Evolutionary conservation across 2,329 filamentous ascomycete genomes (phyloP), one percentile per base, ranked within the genome.

Genomic region (Beauveria rudraprayagi): DNA sequence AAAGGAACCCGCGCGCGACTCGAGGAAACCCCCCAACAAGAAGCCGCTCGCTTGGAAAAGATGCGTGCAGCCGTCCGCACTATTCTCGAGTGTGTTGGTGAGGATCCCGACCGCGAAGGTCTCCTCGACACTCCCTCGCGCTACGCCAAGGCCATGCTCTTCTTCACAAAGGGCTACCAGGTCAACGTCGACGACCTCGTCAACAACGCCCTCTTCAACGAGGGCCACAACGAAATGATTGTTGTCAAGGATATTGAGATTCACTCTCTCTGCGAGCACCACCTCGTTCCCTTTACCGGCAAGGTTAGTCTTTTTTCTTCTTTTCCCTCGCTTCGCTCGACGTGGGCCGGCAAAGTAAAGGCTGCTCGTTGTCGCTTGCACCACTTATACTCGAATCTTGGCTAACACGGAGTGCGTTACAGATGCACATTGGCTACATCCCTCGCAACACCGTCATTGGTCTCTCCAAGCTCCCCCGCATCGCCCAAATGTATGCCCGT

Each of bases 371-470:
- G 14, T 16, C 43, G 2, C 47, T 28, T 44, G 24, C 54, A 3
- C 17, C 30, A 44, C 55, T 52, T 19, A n/a, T 16, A 5, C 34
- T 37, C 34, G 34, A 14, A 14, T 37, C 6, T 16, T 40, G 17
- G 17, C 11, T 46, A 5, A n/a, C 19, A 30, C 19, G 55, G 6
- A 52, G 17, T 60, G 43, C 58, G 50, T 51, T 41, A 37, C 66
- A 95, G 91, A 97, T 99, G 91, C 94, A 99, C 77, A 97, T 99
- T 68, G 94, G 92, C 62, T 99, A 99, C 76, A 97, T 99, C 65
- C 94, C 94, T 34, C 86, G 88, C 70, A 85, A 92, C 71, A 87
- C 92, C 62, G 92, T 99, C 57, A 91, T 99, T 64, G 94, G 94
- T 55, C 87, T 99, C 57, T 97, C 92, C 37, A 99, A 99, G 74